A percentile compares a stretch with the other conserved stretches of the same genome.
phyloP scores from a whole-genome alignment of 1,284 basidiomycete species.

The Tilletia indica region DNA sequence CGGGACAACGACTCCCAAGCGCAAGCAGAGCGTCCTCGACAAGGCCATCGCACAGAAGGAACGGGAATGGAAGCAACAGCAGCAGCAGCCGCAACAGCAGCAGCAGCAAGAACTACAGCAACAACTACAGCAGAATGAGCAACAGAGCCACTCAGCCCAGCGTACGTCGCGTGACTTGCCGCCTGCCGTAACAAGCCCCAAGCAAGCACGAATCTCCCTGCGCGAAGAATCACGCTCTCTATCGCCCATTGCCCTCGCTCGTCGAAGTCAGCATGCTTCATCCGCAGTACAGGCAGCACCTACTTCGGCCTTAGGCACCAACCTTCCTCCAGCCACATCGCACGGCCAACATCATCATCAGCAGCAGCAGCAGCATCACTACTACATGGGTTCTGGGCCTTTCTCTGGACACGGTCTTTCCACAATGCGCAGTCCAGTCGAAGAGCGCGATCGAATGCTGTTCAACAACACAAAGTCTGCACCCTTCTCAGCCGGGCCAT shows the following conservation, averaged over 20 bases:
- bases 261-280: not conserved
- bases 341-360: too few species aligned
- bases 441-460: not conserved
- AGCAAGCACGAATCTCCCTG: not conserved
- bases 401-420: too few species aligned
- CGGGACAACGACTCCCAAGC: not conserved
- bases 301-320: too few species aligned
- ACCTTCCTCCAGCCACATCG: too few species aligned
- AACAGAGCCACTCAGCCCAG: not conserved
- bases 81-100: not conserved
- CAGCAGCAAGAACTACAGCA: not conserved
- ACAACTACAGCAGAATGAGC: not conserved
- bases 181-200: not conserved
- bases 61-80: slow-evolving; percentile 1
- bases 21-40: slow-evolving; percentile 12
- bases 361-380: too few species aligned
- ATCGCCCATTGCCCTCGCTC: slow-evolving; percentile 1
- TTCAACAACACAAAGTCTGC: too few species aligned
- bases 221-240: not conserved
- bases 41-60: slow-evolving; percentile 15
- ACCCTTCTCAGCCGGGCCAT: too few species aligned
- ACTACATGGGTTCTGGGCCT: too few species aligned
- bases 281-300: not conserved
- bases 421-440: not conserved
- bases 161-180: not conserved